Base-by-base conservation (phyloP, 192 early-diverging fungal species). In the Linnemannia zychae region DNA sequence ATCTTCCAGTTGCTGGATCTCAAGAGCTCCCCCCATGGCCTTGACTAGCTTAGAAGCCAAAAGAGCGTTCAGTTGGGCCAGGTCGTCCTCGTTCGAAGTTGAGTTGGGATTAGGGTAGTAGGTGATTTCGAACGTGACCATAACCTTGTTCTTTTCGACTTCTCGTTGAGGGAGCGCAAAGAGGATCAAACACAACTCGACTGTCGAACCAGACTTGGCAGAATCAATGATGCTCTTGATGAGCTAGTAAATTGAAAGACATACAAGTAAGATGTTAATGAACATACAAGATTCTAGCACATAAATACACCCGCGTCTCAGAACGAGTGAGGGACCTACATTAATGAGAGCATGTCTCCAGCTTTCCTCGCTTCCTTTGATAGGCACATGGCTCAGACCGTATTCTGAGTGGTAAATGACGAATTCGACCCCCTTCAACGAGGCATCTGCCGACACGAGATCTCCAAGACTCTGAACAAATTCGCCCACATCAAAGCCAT, bases 321-420 rank as follows among this genome's bases (percentile, higher is more conserved):
- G 40, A 9, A 9, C 40, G 40, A 44, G 40, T 44, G 47, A 48
- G 22, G 12, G 15, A 79, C 88, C 86, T 89, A 92, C 89, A 71
- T 87, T 90, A 24, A 92, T 83, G 38, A 92, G 50, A 49, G 89
- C 79, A 75, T 93, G 89, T 37, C 90, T 84, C 68, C 91, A 88
- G 28, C 81, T 87, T 46, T 87, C 90, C 49, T 90, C 91, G 72
- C 91, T 90, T 6, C 91, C 91, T n/a, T 88, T 78, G 48, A 92
- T 89, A 46, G 83, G 78, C 13, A 86, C 76, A 77, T 93, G 90
- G 69, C 90, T 84, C 22, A 93, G 65, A 18, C 65, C 89, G 83
- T 91, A 90, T 44, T 92, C 88, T 0, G 86, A 82, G 46, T 92
- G 92, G 60, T 90, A 92, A 36, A 92, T 85, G 28, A 92, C 90